Percentiles rank a stretch among this genome's conserved stretches.
phyloP scores from a whole-genome alignment of 164 flowering plant genomes.

The Tetrastigma voinierianum region DNA sequence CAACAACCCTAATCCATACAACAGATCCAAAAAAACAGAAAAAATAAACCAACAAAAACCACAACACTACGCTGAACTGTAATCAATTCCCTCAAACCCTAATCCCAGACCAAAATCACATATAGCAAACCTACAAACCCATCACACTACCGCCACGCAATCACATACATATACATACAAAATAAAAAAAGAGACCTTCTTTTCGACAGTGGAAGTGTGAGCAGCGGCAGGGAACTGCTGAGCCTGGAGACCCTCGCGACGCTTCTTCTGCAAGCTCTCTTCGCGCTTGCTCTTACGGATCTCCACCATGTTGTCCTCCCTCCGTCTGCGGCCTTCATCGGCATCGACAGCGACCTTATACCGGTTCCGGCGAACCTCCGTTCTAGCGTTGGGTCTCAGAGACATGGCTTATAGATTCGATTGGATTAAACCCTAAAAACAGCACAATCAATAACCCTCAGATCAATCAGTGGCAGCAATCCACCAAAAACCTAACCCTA shows the following conservation, averaged over 20 bases:
- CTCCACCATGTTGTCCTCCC: constrained; percentile 84
- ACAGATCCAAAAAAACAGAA: background rate
- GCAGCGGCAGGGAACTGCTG: constrained; percentile 39
- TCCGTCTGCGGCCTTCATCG: constrained; percentile 72
- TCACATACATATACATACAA: background rate
- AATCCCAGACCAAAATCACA: background rate
- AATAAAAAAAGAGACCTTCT: constrained; percentile 33
- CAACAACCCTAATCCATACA: background rate
- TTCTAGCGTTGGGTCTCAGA: constrained; percentile 63
- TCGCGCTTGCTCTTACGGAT: constrained; percentile 74
- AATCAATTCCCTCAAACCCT: constrained; percentile 3
- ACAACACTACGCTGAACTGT: background rate
- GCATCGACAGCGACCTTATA: constrained; percentile 92
- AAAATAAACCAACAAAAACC: background rate
- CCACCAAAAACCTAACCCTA: constrained; percentile 3
- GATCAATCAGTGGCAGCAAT: constrained; percentile 3
- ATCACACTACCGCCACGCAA: background rate
- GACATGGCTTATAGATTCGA: constrained; percentile 42
- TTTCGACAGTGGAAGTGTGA: constrained; percentile 43
- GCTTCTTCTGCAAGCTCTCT: constrained; percentile 72
- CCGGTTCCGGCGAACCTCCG: constrained; percentile 72
- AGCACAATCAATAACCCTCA: background rate
- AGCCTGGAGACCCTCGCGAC: constrained; percentile 61
- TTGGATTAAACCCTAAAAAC: constrained; percentile 7
- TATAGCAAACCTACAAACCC: background rate